These are phyloP conservation scores for Geotrichum bryndzae DNA, from an alignment of 1,139 yeast species.

Conservation along the genomic window DNA sequence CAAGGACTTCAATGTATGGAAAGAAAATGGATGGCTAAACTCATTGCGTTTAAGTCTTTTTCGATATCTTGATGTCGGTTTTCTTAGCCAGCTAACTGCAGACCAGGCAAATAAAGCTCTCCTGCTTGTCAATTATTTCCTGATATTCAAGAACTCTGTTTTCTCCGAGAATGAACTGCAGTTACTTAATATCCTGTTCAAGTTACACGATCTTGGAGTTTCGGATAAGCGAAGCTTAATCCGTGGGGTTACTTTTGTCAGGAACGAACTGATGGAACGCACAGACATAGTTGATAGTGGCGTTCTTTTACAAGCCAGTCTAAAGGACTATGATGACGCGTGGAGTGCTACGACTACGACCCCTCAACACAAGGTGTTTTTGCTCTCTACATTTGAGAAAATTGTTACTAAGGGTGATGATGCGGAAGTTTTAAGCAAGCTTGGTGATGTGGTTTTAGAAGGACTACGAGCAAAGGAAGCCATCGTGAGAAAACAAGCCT, in stretches of 20 bases:
- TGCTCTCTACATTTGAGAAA: constrained; percentile 4
- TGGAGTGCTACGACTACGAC: constrained; percentile 10
- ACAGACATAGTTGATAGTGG: not conserved
- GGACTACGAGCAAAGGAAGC: constrained; percentile 6
- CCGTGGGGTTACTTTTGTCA: constrained; percentile 3
- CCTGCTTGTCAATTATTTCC: constrained; percentile 6
- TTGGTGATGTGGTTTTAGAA: not conserved
- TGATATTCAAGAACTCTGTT: not conserved
- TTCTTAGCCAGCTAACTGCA: not conserved
- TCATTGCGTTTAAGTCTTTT: not conserved
- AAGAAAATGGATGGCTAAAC: constrained; percentile 9
- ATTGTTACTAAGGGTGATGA: not conserved
- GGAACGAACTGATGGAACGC: not conserved
- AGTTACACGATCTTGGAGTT: constrained; percentile 5
- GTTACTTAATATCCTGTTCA: constrained; percentile 1
- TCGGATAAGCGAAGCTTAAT: constrained; percentile 10
- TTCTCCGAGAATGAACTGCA: not conserved
- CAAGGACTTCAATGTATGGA: constrained; percentile 3
- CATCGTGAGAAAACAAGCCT: constrained; percentile 7
- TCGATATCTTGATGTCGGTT: not conserved
- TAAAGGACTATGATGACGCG: not conserved
- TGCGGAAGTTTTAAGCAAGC: not conserved
- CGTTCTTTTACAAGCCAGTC: not conserved
- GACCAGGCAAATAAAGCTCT: constrained; percentile 10
- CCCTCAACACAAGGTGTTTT: constrained; percentile 5